Evolutionary conservation across 257 asterid genomes (phyloP).

Genomic region (Penstemon newberryi): DNA sequence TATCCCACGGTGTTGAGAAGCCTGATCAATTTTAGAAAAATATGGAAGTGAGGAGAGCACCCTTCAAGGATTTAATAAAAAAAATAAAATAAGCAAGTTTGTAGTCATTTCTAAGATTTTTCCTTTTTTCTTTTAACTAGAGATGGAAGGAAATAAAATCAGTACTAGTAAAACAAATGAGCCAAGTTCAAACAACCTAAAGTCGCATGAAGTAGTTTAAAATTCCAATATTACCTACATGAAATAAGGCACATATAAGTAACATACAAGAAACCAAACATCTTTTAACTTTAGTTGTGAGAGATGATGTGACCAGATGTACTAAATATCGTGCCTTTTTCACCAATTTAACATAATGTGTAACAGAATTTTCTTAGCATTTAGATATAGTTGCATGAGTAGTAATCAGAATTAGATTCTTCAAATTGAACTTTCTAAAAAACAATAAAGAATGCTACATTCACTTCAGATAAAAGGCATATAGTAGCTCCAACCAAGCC

Average conservation of each 20-base stretch:
- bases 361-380: background rate
- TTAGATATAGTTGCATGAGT: background rate
- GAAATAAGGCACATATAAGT: background rate
- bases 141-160: background rate
- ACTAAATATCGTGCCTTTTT: background rate
- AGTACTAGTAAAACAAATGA: background rate
- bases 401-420: background rate
- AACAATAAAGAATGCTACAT: constrained; percentile 8
- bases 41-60: constrained; percentile 22
- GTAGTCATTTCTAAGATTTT: background rate
- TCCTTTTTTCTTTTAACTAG: background rate
- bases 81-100: background rate
- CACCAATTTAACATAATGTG: constrained; percentile 5
- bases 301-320: background rate
- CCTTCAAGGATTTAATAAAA: constrained; percentile 8
- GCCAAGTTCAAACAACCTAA: constrained; percentile 13
- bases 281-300: background rate
- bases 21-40: constrained; percentile 42
- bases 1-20: constrained; percentile 47
- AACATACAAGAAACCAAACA: constrained; percentile 12
- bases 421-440: constrained; percentile 7
- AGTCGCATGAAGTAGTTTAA: background rate
- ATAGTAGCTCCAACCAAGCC: constrained; percentile 3
- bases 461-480: background rate
- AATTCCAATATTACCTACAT: background rate